Evolutionary conservation across 2,329 filamentous ascomycete genomes (phyloP), one percentile per base, ranked within the genome.

Genomic region (Diaporthe sp.): DNA sequence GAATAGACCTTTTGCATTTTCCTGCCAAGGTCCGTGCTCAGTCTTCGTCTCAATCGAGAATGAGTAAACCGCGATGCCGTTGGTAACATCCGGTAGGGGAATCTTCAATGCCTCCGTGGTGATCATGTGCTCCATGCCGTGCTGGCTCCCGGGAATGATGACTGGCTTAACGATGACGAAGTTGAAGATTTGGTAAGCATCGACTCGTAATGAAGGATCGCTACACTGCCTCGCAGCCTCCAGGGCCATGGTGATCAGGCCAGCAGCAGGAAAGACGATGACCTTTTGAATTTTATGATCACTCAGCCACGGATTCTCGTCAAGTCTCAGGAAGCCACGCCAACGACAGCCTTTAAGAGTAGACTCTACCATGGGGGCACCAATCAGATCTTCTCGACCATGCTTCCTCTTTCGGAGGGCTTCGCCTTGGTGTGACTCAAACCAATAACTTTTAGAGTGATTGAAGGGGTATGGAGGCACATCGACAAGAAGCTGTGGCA

Each of bases 381-480:
- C 89, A 35, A 90, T 85, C 2, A 91, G 82, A 74, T 91, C 89
- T 57, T 87, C 85, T 15, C 88, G 83, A 2, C 85, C 83, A 70
- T 84, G 85, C 35, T 84, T 80, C 19, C 87, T 83, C 73, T 87
- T 85, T 3, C 88, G 84, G 61, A 84, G 84, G 15, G 85, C 82
- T 19, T 80, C 78, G 28, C 86, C 86, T 3, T 87, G 78, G 54
- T 87, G 85, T 1, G 86, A 87, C 74, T 91, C 89, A 75, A 88
- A 85, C 89, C 89, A 90, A 78, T 89, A 89, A 1, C 79, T 81
- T 35, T 84, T 87, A 35, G 82, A 80, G 74, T 90, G 89, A 40
- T 90, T 89, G 88, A 89, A 91, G 3, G 87, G 84, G 75, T 90
- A 90, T 0, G 84, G 82, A 2, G 89, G 89, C 42, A 91, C 79